Base-by-base conservation (phyloP, 2,329 filamentous ascomycete genomes). In the Camptophora hylomeconis region DNA sequence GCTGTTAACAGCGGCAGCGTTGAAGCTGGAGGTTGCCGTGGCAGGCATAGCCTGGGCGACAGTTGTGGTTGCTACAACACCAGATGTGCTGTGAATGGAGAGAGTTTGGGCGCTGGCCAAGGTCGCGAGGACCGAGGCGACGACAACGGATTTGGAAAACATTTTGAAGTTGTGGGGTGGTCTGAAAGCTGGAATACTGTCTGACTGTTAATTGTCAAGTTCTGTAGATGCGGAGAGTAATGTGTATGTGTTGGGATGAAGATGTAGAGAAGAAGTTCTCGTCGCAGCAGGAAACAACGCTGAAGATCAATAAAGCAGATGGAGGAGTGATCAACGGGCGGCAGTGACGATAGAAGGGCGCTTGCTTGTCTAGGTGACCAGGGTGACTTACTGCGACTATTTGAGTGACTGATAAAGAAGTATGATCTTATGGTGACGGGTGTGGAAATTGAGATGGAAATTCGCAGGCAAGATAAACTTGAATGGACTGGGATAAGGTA, bases 41-140 rank as follows among this genome's bases (percentile, higher is more conserved):
- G 43, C 28, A 24, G 43, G 41, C 43, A 44, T 45, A 3, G 26
- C 28, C 30, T 45, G 43, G 11, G 42, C 40, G n/a, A 30, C 32
- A 12, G 43, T 45, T 12, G 39, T 38, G 7, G 41, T 34, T 14
- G 43, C 37, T 16, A 37, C 40, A 14, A 44, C 38, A 3, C 40
- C 43, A n/a, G 40, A 24, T 7, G 39, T 40, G 27, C 37, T 41
- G 21, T 33, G 41, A 23, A 40, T 42, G 17, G 17, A 36, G 26
- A 41, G 26, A 20, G 34, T 37, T 18, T 42, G 39, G 11, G 39
- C 40, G 28, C 34, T 25, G 21, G 19, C 33, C 20, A 41, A 8
- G n/a, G 37, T 35, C 15, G 22, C 37, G 12, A 41, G 20, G 20
- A 31, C 32, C 17, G 35, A 30, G 21, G 39, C 39, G 33, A 28